phyloP scores from a whole-genome alignment of 306 rosid genomes.

The Ormosia semicastrata region DNA sequence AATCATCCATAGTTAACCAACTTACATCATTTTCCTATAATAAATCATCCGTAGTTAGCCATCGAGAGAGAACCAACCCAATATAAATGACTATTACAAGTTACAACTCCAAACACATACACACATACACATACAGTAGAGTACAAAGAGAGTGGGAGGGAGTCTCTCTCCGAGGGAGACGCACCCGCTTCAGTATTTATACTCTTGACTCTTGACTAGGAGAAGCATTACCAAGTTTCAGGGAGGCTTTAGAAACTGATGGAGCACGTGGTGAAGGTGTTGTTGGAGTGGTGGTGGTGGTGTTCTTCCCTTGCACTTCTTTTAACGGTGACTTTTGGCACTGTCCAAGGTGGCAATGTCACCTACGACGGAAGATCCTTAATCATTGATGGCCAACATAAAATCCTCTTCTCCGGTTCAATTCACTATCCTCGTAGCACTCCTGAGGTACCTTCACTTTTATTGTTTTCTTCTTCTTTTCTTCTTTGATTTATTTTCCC shows the following conservation, averaged over 20 bases:
- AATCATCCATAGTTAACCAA: no score
- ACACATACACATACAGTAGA: no score
- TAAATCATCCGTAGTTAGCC: no score
- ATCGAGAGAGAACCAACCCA: neutral
- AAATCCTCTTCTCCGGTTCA: slow-evolving; percentile 75
- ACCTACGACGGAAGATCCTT: slow-evolving; percentile 69
- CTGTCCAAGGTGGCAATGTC: slow-evolving; percentile 40
- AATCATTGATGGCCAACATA: slow-evolving; percentile 56
- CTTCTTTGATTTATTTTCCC: neutral
- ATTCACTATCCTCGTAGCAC: slow-evolving; percentile 89
- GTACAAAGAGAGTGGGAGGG: neutral
- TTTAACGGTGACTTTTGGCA: neutral
- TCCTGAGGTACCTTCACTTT: slow-evolving; percentile 51
- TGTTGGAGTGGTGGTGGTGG: neutral
- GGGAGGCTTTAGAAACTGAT: neutral
- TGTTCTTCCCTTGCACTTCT: slow-evolving; percentile 29
- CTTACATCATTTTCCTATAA: no score
- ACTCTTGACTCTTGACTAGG: neutral
- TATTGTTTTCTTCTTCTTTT: neutral
- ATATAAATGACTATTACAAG: neutral
- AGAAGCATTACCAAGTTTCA: neutral
- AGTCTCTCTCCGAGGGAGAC: neutral
- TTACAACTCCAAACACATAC: neutral
- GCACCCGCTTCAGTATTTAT: neutral
- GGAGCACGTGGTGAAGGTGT: neutral